These are phyloP conservation scores for Fusarium sp. DNA, from an alignment of 2,329 filamentous ascomycete species.

Conservation along the genomic window DNA sequence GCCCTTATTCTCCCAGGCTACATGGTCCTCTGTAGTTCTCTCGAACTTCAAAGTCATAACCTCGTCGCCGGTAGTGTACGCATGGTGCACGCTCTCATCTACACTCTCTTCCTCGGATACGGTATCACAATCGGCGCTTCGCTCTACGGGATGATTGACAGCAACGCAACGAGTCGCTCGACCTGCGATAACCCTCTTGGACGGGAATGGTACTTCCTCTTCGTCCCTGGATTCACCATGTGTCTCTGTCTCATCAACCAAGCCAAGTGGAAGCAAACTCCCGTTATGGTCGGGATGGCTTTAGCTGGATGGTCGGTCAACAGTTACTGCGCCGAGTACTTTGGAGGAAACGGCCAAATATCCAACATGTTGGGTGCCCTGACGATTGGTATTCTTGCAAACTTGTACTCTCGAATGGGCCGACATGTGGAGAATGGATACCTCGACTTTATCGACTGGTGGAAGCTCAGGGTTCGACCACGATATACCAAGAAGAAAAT, in stretches of 20 bases:
- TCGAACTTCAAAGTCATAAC: slow-evolving; percentile 76
- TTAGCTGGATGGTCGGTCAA: slow-evolving; percentile 79
- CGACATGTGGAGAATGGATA: slow-evolving; percentile 64
- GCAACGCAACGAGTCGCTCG: slow-evolving; percentile 57
- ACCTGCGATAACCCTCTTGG: slow-evolving; percentile 57
- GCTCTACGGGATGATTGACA: slow-evolving; percentile 71
- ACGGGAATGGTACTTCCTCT: slow-evolving; percentile 68
- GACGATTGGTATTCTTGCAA: slow-evolving; percentile 79
- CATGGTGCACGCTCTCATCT: slow-evolving; percentile 80
- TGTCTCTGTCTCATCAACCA: slow-evolving; percentile 84
- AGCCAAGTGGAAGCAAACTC: slow-evolving; percentile 80
- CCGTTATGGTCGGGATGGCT: slow-evolving; percentile 79
- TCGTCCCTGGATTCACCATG: slow-evolving; percentile 78
- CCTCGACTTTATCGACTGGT: slow-evolving; percentile 59
- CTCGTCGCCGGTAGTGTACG: slow-evolving; percentile 77
- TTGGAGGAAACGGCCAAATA: slow-evolving; percentile 76
- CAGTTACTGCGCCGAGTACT: slow-evolving; percentile 73
- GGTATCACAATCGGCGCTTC: slow-evolving; percentile 76
- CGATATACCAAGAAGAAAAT: slow-evolving; percentile 46
- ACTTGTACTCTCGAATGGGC: slow-evolving; percentile 78
- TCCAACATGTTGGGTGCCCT: slow-evolving; percentile 82
- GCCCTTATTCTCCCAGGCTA: slow-evolving; percentile 76
- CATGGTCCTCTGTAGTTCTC: slow-evolving; percentile 56
- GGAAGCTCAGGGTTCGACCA: slow-evolving; percentile 56
- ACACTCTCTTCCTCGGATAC: slow-evolving; percentile 77